Evolutionary conservation across 257 asterid species (phyloP), one percentile per base, ranked within the genome.

Genomic region (Solanum habrochaites): DNA sequence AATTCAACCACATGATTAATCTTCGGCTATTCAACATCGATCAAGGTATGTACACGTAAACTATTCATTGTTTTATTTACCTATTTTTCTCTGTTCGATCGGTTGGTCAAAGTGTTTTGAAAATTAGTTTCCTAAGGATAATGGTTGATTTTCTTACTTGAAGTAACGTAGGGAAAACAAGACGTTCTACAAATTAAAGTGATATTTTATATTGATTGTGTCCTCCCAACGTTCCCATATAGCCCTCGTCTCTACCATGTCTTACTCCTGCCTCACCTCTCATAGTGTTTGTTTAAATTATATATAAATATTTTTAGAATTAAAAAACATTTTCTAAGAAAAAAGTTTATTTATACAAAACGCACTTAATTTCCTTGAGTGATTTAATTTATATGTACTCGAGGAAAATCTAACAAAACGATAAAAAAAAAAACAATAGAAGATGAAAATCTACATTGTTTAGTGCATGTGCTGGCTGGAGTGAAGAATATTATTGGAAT

Each of bases 31-130:
- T 71, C 88, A 89, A 83, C 72, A 88, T 85, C 9, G 86, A 87
- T 85, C 83, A 90, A 91, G 94, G 94, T 92, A 93, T 39, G 49
- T 67, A 87, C 18, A 56, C 62, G 4, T 82, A n/a, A 18, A 43
- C 16, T 78, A 37, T 25, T 77, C 4, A 20, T 43, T 14, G 15
- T 4, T 31, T 25, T 25, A 4, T 4, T 31, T 25, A 5, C 7
- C 20, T 4, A 52, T 52, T 52, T 52, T 9, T 52, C 62, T 16
- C 4, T 52, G n/a, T 6, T 18, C 62, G 35, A 32, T 18, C 62
- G 35, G 4, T 62, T 62, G 16, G 16, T n/a, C 31, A 62, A n/a
- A 62, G 1, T 10, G 25, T 62, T 62, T n/a, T 31, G 5, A 62
- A 62, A 62, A 62, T 10, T 60, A 60, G 31, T 62, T 62, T 25